phyloP scores from a whole-genome alignment of 2,329 filamentous ascomycete species.

The Ophidiomyces ophidiicola region DNA sequence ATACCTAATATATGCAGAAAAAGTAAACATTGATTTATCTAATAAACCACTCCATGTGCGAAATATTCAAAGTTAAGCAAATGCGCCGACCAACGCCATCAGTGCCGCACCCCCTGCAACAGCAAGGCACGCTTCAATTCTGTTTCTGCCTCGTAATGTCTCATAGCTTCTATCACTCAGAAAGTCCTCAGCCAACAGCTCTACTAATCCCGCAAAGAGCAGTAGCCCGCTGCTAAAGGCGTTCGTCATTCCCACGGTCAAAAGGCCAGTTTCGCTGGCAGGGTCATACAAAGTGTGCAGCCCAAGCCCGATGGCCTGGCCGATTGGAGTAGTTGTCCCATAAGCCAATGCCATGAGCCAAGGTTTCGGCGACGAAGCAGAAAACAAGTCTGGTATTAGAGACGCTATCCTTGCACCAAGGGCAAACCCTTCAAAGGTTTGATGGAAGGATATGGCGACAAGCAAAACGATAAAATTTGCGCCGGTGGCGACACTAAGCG shows the following conservation, averaged over 20 bases:
- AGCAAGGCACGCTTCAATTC: slow-evolving; percentile 50
- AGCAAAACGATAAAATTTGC: slow-evolving; percentile 69
- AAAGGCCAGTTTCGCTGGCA: slow-evolving; percentile 57
- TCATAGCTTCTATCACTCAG: slow-evolving; percentile 54
- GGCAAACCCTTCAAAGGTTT: slow-evolving; percentile 80
- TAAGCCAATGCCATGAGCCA: slow-evolving; percentile 57
- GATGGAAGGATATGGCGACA: slow-evolving; percentile 69
- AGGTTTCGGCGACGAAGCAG: slow-evolving; percentile 58
- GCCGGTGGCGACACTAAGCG: slow-evolving; percentile 66
- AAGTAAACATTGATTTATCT: neutral
- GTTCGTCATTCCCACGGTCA: slow-evolving; percentile 81
- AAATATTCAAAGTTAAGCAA: slow-evolving; percentile 35
- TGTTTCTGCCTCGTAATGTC: slow-evolving; percentile 44
- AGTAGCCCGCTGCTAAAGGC: slow-evolving; percentile 69
- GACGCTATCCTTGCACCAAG: slow-evolving; percentile 75
- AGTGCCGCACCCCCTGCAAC: slow-evolving; percentile 49
- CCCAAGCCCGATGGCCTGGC: slow-evolving; percentile 68
- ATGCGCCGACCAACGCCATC: slow-evolving; percentile 57
- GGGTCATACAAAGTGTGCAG: slow-evolving; percentile 73
- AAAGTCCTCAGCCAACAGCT: slow-evolving; percentile 77
- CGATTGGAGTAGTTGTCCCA: slow-evolving; percentile 62
- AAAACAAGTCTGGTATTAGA: slow-evolving; percentile 53
- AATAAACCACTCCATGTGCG: neutral
- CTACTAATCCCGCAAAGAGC: slow-evolving; percentile 70
- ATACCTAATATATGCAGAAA: neutral